Evolutionary conservation across 2,329 filamentous ascomycete species (phyloP).

Genomic region (Colletotrichum sp.): DNA sequence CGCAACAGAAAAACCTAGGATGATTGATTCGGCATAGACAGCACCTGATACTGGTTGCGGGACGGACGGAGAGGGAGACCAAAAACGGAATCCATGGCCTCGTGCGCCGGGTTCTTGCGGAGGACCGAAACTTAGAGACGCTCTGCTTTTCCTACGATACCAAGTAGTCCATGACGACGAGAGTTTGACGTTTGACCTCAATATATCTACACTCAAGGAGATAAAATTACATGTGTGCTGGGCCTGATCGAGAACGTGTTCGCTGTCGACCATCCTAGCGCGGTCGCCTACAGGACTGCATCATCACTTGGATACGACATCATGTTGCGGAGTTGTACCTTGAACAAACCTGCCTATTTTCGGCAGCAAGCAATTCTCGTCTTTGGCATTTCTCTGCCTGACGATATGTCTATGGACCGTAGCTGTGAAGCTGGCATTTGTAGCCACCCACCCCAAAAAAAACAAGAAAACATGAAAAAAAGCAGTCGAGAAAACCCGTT

Average conservation of each 20-base stretch:
- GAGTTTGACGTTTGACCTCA: neutral
- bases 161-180: neutral
- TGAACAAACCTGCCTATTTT: neutral
- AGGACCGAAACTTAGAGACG: neutral
- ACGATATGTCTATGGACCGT: neutral
- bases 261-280: neutral
- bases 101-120: neutral
- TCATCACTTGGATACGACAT: neutral
- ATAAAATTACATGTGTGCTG: neutral
- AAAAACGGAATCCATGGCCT: neutral
- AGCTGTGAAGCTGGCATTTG: slow-evolving; percentile 4
- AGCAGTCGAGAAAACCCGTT: neutral
- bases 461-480: neutral
- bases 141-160: neutral
- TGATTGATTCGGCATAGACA: neutral
- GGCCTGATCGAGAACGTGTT: neutral
- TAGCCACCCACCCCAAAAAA: neutral
- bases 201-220: neutral
- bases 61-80: neutral
- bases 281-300: neutral
- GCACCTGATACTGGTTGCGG: neutral
- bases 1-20: neutral
- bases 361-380: neutral
- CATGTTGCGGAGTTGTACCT: neutral
- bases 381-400: neutral